Evolutionary conservation across 192 early-diverging fungal species (phyloP), one percentile per base, ranked within the genome.

Genomic region (Coemansia sp.): DNA sequence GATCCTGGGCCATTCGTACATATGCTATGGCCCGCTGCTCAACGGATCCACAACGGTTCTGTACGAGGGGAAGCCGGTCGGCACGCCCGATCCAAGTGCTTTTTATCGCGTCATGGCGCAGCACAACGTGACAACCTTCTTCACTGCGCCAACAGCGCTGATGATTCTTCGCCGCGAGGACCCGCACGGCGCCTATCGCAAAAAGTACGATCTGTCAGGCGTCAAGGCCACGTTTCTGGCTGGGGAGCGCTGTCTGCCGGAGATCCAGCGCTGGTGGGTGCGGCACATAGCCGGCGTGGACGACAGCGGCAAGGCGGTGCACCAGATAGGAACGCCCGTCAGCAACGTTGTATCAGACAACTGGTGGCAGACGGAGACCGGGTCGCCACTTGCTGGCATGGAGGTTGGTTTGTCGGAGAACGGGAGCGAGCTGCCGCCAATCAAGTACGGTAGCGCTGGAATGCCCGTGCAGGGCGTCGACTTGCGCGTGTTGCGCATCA

Each of bases 51-150:
- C 91, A 3, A 92, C 91, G 6, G 83, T 96, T 3, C 67, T 94
- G n/a, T 95, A 89, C 65, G 95, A 96, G 64, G 93, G 93, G 41
- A 95, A 94, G 74, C 95, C 95, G 10, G 84, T 91, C 6, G 87
- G 86, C 4, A 90, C 90, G 12, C 92, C 92, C 0, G 91, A 93
- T 52, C 90, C 93, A 0, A 90, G 90, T 21, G 84, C 88, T 10
- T 89, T 93, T 64, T 96, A 91, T 85, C 72, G 91, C n/a, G 71
- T 95, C 37, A 76, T 95, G 26, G 69, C 87, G 22, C 85, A 95
- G 65, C 91, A 96, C 77, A 84, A 87, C 8, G 91, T 91, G 39
- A 89, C 83, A 2, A 85, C 85, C 0, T 87, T 94, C 59, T 90
- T 90, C 66, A 91, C 91, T 21, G 94, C 94, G 0, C 94, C 94